Conservation (phyloP, 2,329 filamentous ascomycete genomes). For the Huntiella bhutanensis region DNA sequence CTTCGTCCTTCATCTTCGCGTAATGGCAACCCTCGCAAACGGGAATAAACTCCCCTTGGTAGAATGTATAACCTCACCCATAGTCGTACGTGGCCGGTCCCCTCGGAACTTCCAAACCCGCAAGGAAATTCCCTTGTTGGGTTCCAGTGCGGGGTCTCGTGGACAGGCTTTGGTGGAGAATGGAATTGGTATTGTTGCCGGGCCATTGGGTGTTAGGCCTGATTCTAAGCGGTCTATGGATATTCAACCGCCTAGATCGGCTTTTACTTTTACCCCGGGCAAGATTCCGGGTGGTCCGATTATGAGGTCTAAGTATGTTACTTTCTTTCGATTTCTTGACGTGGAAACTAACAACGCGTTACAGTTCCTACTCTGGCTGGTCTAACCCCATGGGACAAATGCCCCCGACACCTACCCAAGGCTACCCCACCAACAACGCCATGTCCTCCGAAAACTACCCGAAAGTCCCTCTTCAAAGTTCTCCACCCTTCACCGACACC, state of each 20-base stretch:
- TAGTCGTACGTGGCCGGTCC: slow-evolving; percentile 84
- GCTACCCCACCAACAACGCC: slow-evolving; percentile 31
- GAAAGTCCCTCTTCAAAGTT: slow-evolving; percentile 32
- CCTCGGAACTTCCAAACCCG: slow-evolving; percentile 87
- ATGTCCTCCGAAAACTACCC: slow-evolving; percentile 33
- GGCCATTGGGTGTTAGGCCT: slow-evolving; percentile 34
- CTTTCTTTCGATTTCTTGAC: neutral
- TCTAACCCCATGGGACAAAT: slow-evolving; percentile 30
- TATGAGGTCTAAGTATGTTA: slow-evolving; percentile 40
- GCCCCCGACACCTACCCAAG: slow-evolving; percentile 25
- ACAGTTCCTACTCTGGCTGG: slow-evolving; percentile 40
- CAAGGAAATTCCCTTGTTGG: slow-evolving; percentile 77
- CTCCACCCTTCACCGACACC: slow-evolving; percentile 29
- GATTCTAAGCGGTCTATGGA: slow-evolving; percentile 35
- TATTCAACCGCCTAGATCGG: slow-evolving; percentile 35
- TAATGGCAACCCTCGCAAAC: slow-evolving; percentile 65
- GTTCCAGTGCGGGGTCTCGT: slow-evolving; percentile 55
- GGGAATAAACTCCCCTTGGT: slow-evolving; percentile 66
- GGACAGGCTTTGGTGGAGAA: slow-evolving; percentile 55
- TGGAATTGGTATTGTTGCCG: slow-evolving; percentile 40
- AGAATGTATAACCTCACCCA: slow-evolving; percentile 71
- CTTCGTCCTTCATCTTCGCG: slow-evolving; percentile 76
- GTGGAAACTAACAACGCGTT: slow-evolving; percentile 13
- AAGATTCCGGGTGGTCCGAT: slow-evolving; percentile 36
- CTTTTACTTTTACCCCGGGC: slow-evolving; percentile 38